These are phyloP conservation scores for Termitomyces titanicus DNA, from an alignment of 768 basidiomycete genomes.

Conservation along the genomic window DNA sequence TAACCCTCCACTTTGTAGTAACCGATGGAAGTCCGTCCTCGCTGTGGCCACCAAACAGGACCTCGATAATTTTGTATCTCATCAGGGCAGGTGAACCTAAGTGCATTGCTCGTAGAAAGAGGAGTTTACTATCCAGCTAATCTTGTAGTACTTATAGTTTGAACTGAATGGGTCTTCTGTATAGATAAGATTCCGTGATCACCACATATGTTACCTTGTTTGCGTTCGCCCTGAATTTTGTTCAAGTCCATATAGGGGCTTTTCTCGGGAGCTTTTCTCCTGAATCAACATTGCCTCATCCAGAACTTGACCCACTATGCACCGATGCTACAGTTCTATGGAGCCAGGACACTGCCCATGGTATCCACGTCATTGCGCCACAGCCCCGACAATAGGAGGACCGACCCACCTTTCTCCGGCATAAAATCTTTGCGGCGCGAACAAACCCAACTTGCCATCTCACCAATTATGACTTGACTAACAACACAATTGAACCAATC, in stretches of 20 bases:
- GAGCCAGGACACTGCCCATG: background rate
- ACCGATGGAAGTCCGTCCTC: slow-evolving; percentile 83
- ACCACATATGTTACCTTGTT: too few species aligned
- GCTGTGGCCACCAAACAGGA: slow-evolving; percentile 76
- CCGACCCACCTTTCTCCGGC: slow-evolving; percentile 4
- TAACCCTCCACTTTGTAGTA: slow-evolving; percentile 43
- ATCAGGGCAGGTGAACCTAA: slow-evolving; percentile 38
- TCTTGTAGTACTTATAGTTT: background rate
- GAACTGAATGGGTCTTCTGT: background rate
- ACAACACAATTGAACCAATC: background rate
- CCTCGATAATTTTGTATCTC: slow-evolving; percentile 51
- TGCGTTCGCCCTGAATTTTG: background rate
- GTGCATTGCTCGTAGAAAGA: background rate
- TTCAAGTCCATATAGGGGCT: too few species aligned
- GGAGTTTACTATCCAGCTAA: background rate
- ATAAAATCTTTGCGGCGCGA: background rate
- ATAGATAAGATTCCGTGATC: background rate
- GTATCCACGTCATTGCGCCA: slow-evolving; percentile 1
- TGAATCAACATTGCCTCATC: background rate
- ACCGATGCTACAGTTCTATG: background rate
- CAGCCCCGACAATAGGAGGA: slow-evolving; percentile 5
- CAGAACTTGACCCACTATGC: background rate
- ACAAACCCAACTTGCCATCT: background rate
- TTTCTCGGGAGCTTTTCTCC: background rate
- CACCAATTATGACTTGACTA: background rate